Evolutionary conservation across 2,329 filamentous ascomycete genomes (phyloP).

Genomic region (Cylindrodendrum hubeiense): DNA sequence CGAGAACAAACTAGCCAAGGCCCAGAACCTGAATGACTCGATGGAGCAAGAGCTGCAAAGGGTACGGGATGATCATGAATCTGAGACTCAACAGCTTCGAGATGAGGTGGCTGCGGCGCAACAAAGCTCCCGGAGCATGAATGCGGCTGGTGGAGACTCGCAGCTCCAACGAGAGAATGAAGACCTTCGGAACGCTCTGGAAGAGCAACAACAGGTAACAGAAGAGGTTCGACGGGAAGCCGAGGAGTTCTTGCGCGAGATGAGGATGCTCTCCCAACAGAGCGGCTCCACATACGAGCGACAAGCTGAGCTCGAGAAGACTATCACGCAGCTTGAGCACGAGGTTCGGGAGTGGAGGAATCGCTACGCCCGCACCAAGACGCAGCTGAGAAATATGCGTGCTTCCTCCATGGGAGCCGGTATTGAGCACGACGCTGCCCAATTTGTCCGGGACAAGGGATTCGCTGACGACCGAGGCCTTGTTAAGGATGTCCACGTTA

Average conservation of each 20-base stretch:
- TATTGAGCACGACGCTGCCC: constrained; percentile 77
- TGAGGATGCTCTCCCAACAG: constrained; percentile 86
- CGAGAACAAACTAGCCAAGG: constrained; percentile 80
- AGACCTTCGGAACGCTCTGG: constrained; percentile 72
- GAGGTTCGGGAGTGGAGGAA: constrained; percentile 93
- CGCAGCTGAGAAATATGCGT: constrained; percentile 85
- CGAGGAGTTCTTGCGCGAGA: constrained; percentile 86
- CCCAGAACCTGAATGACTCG: constrained; percentile 82
- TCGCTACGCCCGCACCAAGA: constrained; percentile 88
- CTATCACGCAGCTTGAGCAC: constrained; percentile 81
- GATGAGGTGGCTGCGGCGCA: constrained; percentile 71
- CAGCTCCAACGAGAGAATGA: constrained; percentile 78
- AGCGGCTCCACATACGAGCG: constrained; percentile 83
- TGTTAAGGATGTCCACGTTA: constrained; percentile 92
- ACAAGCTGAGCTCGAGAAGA: constrained; percentile 82
- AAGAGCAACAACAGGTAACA: constrained; percentile 83
- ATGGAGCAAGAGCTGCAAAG: constrained; percentile 84
- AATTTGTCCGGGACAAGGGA: constrained; percentile 73
- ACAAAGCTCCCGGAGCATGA: constrained; percentile 43
- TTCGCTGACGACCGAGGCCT: constrained; percentile 80
- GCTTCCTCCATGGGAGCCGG: constrained; percentile 82
- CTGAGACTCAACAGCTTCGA: constrained; percentile 72
- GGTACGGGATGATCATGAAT: constrained; percentile 75
- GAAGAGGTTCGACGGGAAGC: constrained; percentile 90
- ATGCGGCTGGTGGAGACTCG: constrained; percentile 54